Evolutionary conservation across 768 basidiomycete species (phyloP), one percentile per base, ranked within the genome.

Genomic region (Trametes elegans): DNA sequence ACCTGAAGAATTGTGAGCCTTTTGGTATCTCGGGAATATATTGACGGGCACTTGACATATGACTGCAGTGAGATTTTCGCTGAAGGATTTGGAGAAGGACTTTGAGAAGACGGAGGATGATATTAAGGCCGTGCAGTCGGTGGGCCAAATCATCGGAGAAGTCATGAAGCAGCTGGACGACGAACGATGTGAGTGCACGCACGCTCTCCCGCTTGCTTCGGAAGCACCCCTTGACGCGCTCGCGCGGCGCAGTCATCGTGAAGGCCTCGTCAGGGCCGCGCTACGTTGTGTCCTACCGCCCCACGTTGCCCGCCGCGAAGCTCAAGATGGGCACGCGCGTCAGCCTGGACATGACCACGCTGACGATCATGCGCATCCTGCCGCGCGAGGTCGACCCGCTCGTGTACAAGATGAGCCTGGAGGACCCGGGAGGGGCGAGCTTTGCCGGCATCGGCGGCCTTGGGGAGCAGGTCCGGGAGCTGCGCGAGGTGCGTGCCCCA

Each of bases 351-450:
- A 98, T 99, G 97, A 99, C 97, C 3, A 98, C 97, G 2, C 77
- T 98, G 28, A 99, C 97, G 6, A 93, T 99, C 67, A 98, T 99
- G 94, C 90, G 97, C 32, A 96, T 98, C 48, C 77, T 99, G 18
- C 97, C 97, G 4, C 83, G 97, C 59, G 97, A 99, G 70, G 93
- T 99, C 7, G 97, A 99, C 68, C 97, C 97, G 14, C 75, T 96
- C 64, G 96, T 99, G 10, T 99, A 99, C 78, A 98, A 98, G 76
- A 99, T 98, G 97, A 96, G 93, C 60, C 76, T 97, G 66, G 97
- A 99, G 71, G 96, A 98, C 66, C 93, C 97, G 2, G 94, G 93
- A 75, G 88, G 89, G 45, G 95, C 91, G 7, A 83, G 92, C 4
- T 98, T 98, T 69, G 96, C 96, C 1, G 95, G 94, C 57, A 98